Conservation (phyloP, 805 yeast species). For the Kodamaea leandrae region DNA sequence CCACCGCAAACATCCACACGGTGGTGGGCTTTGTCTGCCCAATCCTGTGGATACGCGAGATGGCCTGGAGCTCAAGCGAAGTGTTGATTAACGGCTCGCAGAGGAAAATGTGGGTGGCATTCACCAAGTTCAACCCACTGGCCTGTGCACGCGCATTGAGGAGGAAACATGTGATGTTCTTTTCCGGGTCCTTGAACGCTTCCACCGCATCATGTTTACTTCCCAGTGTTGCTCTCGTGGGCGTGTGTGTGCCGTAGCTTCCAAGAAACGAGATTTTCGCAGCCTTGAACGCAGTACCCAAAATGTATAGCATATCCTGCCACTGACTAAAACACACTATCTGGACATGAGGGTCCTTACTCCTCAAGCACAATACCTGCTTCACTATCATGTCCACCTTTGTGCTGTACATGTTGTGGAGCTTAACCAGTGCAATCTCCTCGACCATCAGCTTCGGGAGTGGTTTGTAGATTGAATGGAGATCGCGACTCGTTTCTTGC, state of each 20-base stretch:
- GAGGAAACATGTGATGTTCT: conserved; percentile 74
- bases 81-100: conserved; percentile 92
- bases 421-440: conserved; percentile 39
- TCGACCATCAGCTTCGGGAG: conserved; percentile 40
- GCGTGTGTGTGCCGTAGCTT: conserved; percentile 41
- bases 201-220: conserved; percentile 44
- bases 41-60: conserved; percentile 86
- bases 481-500: conserved; percentile 21
- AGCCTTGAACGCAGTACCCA: conserved; percentile 62
- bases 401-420: conserved; percentile 62
- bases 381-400: conserved; percentile 81
- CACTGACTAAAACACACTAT: conserved; percentile 89
- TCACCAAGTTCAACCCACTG: conserved; percentile 84
- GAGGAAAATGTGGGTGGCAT: conserved; percentile 87
- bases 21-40: conserved; percentile 82
- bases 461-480: conserved; percentile 46
- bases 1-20: conserved; percentile 89
- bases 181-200: conserved; percentile 54
- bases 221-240: conserved; percentile 29
- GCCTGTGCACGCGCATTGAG: conserved; percentile 85
- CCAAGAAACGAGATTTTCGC: conserved; percentile 60
- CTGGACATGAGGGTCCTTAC: conserved; percentile 62
- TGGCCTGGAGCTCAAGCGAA: conserved; percentile 86
- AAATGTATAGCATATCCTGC: conserved; percentile 65
- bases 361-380: conserved; percentile 63